Evolutionary conservation across 306 rosid genomes (phyloP), one percentile per base, ranked within the genome.

Genomic region (Pterocarpus santalinus): DNA sequence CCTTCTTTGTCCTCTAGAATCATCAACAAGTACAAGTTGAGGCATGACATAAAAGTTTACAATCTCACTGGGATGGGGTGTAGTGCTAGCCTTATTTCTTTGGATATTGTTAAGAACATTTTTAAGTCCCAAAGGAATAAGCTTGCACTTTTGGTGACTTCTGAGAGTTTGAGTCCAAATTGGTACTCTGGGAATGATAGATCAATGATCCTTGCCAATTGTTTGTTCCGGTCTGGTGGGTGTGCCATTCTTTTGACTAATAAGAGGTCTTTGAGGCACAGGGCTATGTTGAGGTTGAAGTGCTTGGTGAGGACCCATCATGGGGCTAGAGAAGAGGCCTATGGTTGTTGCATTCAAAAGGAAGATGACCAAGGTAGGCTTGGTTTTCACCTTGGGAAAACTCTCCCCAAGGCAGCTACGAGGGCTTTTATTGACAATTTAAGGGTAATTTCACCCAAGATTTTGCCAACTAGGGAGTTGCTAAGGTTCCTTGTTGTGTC

Each of bases 51-150:
- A 5, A 95, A 95, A 73, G 99, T 90, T 5, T 93, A 81, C 78
- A 95, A 93, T 28, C 91, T 95, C 83, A 89, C 89, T 8, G 99
- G 94, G 0, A 95, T 95, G 99, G 99, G 99, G 0, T 95, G 99
- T 77, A 90, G 96, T 30, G 99, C 99, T 0, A 93, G 98, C 73
- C 84, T 95, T 0, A 89, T 95, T 12, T 93, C 99, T 0, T 3
- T 88, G 7, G 98, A 93, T 82, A 68, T 93, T 3, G 82, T 90
- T 5, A 71, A 83, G 8, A 79, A 80, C 78, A 80, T 93, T 15
- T 89, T 95, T 69, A 95, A 88, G 77, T 75, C 86, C 1, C 56
- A 81, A 14, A 81, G 34, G 17, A 90, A 93, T 70, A 39, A 83
- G 15, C 44, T 82, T 7, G 99, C 98, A 1, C 89, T 95, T 1